phyloP scores from a whole-genome alignment of 306 rosid species.

The Cucurbita pepo region DNA sequence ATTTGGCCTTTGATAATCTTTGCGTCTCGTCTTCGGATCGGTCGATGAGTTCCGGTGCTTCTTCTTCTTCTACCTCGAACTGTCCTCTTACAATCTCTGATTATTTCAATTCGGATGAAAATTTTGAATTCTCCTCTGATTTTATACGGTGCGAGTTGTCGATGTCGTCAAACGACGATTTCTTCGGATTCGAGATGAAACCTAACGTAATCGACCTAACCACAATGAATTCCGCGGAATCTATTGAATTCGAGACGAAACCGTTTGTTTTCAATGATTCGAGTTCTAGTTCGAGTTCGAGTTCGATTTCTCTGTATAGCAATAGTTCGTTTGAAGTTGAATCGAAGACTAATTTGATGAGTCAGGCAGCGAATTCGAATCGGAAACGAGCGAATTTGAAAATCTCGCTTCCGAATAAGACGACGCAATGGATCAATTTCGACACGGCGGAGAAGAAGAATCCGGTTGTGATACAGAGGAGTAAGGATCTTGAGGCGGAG shows the following conservation, averaged over 20 bases:
- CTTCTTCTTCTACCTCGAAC: conserved; percentile 16
- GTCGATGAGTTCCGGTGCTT: conserved; percentile 7
- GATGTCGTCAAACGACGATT: neutral
- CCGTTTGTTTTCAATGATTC: neutral
- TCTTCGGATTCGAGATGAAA: conserved; percentile 19
- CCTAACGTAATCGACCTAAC: conserved; percentile 20
- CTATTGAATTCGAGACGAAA: conserved; percentile 1
- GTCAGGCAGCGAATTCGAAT: neutral
- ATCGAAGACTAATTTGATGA: neutral
- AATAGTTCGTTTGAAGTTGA: conserved; percentile 2
- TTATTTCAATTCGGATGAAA: neutral
- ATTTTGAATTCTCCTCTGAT: conserved; percentile 10
- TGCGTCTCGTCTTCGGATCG: neutral
- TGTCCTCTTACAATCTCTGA: conserved; percentile 10
- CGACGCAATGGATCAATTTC: conserved; percentile 40
- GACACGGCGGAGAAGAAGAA: neutral
- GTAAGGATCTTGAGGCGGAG: neutral
- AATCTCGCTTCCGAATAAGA: conserved; percentile 38
- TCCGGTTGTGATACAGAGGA: neutral
- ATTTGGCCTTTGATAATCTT: neutral
- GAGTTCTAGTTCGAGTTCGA: neutral
- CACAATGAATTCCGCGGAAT: neutral
- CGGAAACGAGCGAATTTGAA: conserved; percentile 35
- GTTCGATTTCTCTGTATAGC: neutral
- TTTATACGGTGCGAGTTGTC: neutral